Conservation (phyloP, 2,329 filamentous ascomycete species). For the Penicillium sp. region DNA sequence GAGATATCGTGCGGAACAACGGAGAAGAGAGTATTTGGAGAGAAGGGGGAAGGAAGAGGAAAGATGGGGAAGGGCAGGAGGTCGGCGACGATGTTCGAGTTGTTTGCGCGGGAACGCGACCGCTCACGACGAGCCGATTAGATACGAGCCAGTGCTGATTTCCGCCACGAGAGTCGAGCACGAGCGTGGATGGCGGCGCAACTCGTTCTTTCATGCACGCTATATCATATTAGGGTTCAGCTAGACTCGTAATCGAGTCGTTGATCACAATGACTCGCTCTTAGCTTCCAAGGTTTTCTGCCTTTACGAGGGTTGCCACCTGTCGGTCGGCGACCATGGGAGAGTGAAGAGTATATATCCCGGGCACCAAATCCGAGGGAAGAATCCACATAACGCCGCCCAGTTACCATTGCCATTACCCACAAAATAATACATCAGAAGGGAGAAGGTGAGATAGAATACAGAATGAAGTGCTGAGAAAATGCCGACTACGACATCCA, state of each 20-base stretch:
- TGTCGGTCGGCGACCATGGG: too few species aligned
- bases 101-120: constrained; percentile 28
- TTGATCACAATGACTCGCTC: not conserved
- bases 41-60: constrained; percentile 2
- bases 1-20: not conserved
- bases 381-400: too few species aligned
- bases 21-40: not conserved
- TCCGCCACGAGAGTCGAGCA: not conserved
- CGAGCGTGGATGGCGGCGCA: too few species aligned
- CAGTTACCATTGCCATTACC: too few species aligned
- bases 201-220: too few species aligned
- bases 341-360: too few species aligned
- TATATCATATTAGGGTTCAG: not conserved
- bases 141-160: constrained; percentile 11
- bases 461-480: not conserved
- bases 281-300: too few species aligned
- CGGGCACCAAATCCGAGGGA: too few species aligned
- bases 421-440: constrained; percentile 16
- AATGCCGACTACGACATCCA: constrained; percentile 35
- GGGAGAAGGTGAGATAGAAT: constrained; percentile 8
- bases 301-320: too few species aligned
- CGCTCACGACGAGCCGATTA: constrained; percentile 20
- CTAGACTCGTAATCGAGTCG: not conserved
- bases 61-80: constrained; percentile 3
- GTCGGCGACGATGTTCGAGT: constrained; percentile 26